Evolutionary conservation across 169 alveolate genomes (phyloP), one percentile per base, ranked within the genome.

Genomic region (Amoebophrya sp.): DNA sequence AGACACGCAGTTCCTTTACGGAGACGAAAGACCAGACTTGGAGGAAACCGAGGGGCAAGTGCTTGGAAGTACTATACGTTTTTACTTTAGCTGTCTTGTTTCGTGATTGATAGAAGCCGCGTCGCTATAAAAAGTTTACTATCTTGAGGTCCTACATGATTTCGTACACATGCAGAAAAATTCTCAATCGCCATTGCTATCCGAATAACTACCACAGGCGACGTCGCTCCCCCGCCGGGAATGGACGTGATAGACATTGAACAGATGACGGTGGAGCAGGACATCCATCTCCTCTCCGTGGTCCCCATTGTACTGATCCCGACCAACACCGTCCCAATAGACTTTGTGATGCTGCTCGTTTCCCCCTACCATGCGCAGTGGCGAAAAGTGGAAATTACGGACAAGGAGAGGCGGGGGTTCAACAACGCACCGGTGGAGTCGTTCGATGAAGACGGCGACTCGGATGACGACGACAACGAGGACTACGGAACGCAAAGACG

Each of bases 1-100:
- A 66, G 83, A 66, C 83, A 66, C 83, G 32, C 83, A 66, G 83
- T 66, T 66, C 35, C 83, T 66, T 3, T 66, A 66, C 83, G 83
- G 83, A 66, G 83, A 66, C 83, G 83, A 66, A 18, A 18, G 83
- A 25, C 83, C 83, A 25, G 83, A 66, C 29, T 25, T 66, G 83
- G 83, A 66, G 35, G 83, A 66, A n/a, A 2, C 1, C 35, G 83
- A 66, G 1, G 83, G 83, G 18, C 32, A 7, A 66, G 35, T 66
- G 32, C 1, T 66, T 25, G 83, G 83, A n/a, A 25, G 83, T 66
- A 66, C 35, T 66, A n/a, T n/a, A n/a, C n/a, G n/a, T n/a, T n/a
- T n/a, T n/a, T n/a, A n/a, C n/a, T n/a, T n/a, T n/a, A n/a, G n/a
- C n/a, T n/a, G n/a, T n/a, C n/a, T n/a, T n/a, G n/a, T n/a, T n/a